Conservation (phyloP, 352 stramenopile species). For the Phytophthora quininea region DNA sequence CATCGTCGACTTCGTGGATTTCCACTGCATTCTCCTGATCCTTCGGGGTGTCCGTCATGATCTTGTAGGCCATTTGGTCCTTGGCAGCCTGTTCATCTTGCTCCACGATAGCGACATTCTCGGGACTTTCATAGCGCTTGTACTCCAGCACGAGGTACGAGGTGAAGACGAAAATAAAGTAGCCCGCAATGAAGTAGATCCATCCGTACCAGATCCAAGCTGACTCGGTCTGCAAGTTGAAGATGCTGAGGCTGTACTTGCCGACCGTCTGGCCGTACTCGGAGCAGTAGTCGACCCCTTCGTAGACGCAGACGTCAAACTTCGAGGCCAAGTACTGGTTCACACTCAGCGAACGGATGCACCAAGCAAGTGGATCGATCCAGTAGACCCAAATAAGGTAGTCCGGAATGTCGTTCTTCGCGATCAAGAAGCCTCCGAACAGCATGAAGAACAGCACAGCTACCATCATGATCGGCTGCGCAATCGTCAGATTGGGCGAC, state of each 20-base stretch:
- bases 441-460: slow-evolving; percentile 67
- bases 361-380: slow-evolving; percentile 74
- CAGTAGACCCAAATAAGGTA: slow-evolving; percentile 79
- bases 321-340: slow-evolving; percentile 58
- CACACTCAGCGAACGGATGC: slow-evolving; percentile 54
- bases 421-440: slow-evolving; percentile 68
- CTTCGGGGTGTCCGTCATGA: not conserved
- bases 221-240: slow-evolving; percentile 47
- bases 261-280: slow-evolving; percentile 34
- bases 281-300: slow-evolving; percentile 52
- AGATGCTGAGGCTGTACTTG: slow-evolving; percentile 51
- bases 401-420: slow-evolving; percentile 55
- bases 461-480: slow-evolving; percentile 58
- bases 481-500: slow-evolving; percentile 51
- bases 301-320: slow-evolving; percentile 49
- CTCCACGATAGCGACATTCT: slow-evolving; percentile 25
- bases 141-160: slow-evolving; percentile 50
- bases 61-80: not conserved
- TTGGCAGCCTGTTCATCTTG: slow-evolving; percentile 13
- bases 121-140: slow-evolving; percentile 37
- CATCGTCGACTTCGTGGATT: not conserved
- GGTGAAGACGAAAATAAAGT: slow-evolving; percentile 41
- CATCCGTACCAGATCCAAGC: slow-evolving; percentile 60
- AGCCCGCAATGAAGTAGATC: slow-evolving; percentile 38
- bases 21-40: slow-evolving; percentile 1